Conservation (phyloP, 2,329 filamentous ascomycete genomes). For the Phialophora verrucosa region DNA sequence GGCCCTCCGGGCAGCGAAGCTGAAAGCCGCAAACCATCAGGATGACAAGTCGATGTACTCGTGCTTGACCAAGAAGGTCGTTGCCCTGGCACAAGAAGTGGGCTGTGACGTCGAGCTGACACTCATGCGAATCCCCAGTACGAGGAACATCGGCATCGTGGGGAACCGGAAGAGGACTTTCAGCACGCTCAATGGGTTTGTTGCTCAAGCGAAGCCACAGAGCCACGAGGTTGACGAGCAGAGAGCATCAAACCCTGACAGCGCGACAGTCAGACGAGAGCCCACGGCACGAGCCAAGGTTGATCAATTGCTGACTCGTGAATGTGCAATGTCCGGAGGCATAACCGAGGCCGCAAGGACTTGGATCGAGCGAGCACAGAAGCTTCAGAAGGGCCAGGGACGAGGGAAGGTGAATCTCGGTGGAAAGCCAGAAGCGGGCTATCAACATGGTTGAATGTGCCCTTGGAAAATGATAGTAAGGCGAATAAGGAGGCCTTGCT, state of each 20-base stretch:
- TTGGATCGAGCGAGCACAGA: conserved; percentile 60
- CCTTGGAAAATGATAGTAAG: background rate
- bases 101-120: conserved; percentile 81
- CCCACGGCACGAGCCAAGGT: background rate
- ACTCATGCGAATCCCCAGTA: conserved; percentile 88
- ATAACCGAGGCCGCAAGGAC: conserved; percentile 52
- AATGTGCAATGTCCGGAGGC: conserved; percentile 54
- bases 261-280: background rate
- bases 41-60: conserved; percentile 74
- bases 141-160: conserved; percentile 80
- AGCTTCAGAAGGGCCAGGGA: conserved; percentile 54
- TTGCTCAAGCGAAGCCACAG: background rate
- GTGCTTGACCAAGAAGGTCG: conserved; percentile 79
- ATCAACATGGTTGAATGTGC: background rate
- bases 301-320: conserved; percentile 61
- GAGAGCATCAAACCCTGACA: background rate
- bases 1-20: conserved; percentile 47
- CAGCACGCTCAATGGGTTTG: background rate
- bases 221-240: background rate
- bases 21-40: conserved; percentile 45
- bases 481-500: background rate
- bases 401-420: conserved; percentile 45
- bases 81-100: conserved; percentile 70
- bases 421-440: conserved; percentile 10
- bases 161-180: conserved; percentile 59